Conservation (phyloP, 2,329 filamentous ascomycete species). For the Beauveria brongniartii region DNA sequence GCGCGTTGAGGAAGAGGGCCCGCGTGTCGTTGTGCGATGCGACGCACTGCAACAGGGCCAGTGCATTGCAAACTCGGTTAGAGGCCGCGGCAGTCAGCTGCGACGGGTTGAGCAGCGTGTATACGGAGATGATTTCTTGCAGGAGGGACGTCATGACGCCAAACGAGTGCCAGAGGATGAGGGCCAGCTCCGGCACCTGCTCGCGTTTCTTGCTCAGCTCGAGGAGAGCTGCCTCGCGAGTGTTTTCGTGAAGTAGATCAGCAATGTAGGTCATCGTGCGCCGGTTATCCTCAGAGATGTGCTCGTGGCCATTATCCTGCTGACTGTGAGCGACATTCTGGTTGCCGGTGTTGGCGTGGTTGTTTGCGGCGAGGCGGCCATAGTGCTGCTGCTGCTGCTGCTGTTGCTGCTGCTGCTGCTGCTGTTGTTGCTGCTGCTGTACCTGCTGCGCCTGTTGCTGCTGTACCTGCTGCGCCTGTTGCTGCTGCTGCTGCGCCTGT, state of each 20-base stretch:
- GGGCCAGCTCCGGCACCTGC: slow-evolving; percentile 89
- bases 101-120: slow-evolving; percentile 90
- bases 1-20: slow-evolving; percentile 86
- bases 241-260: slow-evolving; percentile 78
- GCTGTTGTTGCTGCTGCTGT: slow-evolving; percentile 23
- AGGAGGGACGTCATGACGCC: slow-evolving; percentile 97
- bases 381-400: slow-evolving; percentile 59
- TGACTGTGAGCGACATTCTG: slow-evolving; percentile 38
- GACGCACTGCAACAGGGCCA: slow-evolving; percentile 92
- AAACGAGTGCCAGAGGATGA: slow-evolving; percentile 98
- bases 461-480: slow-evolving; percentile 11
- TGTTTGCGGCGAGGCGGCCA: slow-evolving; percentile 58
- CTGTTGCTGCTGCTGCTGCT: slow-evolving; percentile 51
- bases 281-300: slow-evolving; percentile 80
- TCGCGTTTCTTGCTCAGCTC: slow-evolving; percentile 98
- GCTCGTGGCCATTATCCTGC: slow-evolving; percentile 51
- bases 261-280: slow-evolving; percentile 90
- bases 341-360: slow-evolving; percentile 43
- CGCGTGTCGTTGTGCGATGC: slow-evolving; percentile 96
- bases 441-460: slow-evolving; percentile 36
- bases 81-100: slow-evolving; percentile 96
- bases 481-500: slow-evolving; percentile 10
- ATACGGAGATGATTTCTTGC: slow-evolving; percentile 98
- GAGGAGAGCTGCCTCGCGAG: slow-evolving; percentile 81
- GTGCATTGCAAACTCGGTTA: slow-evolving; percentile 93